Base-by-base conservation (phyloP, 768 basidiomycete genomes). In the Cyathus striatus region DNA sequence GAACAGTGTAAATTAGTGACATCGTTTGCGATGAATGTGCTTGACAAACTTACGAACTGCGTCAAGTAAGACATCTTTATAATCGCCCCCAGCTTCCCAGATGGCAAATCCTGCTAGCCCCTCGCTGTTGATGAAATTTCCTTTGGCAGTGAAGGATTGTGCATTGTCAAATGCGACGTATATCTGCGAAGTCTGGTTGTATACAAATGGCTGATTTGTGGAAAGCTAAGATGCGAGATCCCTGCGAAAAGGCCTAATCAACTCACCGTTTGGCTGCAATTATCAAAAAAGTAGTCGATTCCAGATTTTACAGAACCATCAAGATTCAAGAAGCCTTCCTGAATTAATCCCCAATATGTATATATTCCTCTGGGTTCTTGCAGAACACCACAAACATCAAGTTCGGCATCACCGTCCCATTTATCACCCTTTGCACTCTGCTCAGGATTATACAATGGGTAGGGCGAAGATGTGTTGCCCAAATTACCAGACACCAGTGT, bases 41-140 rank as follows among this genome's bases (percentile, higher is more conserved):
- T n/a, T n/a, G n/a, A n/a, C n/a, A n/a, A 36, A 30, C 64, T 45
- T 51, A 66, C 72, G 54, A 34, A 86, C 82, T 4, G 85, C 66
- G 56, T 84, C 68, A 3, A 87, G 63, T 34, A 88, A 64, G 16
- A 75, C 68, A 51, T 86, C 69, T n/a, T 78, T 49, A 39, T 61
- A 70, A 55, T 86, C 86, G 3, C 81, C 81, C 23, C 75, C 81
- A 36, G 81, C 73, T 55, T 87, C 81, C 84, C 84, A 87, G 61
- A 83, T 75, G 1, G 78, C 64, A 57, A 87, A 87, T 3, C 86
- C 86, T 44, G 63, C 66, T n/a, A 89, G 60, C 5, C 73, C 75
- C 9, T 59, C 58, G 12, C 58, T 45, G 39, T 70, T 69, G 52
- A 87, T 81, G 56, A 72, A 87, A 3, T 55, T 50, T 5, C 84